These are phyloP conservation scores for Chloroidium sp. DNA, from an alignment of 163 green algal genomes.

Conservation along the genomic window DNA sequence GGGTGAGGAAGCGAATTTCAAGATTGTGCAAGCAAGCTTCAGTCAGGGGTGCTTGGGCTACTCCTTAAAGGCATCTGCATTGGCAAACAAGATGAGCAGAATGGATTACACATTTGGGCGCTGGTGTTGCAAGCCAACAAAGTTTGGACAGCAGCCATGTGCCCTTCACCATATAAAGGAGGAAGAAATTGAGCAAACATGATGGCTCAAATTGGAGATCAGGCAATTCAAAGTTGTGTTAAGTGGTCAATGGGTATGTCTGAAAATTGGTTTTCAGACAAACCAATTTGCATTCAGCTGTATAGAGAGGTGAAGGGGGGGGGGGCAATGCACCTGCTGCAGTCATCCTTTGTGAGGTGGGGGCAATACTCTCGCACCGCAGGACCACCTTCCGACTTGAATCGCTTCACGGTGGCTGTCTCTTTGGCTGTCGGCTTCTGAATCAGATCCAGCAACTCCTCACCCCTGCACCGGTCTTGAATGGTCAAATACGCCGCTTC, in stretches of 20 bases:
- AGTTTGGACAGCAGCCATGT: too few species aligned
- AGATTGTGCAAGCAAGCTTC: too few species aligned
- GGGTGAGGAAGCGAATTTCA: too few species aligned
- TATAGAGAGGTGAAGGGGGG: neutral
- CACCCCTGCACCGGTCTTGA: constrained; percentile 30
- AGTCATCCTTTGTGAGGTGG: constrained; percentile 74
- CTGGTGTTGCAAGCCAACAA: too few species aligned
- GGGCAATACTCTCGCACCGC: constrained; percentile 63
- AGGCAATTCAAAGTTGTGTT: neutral
- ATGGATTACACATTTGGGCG: too few species aligned
- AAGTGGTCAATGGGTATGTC: neutral
- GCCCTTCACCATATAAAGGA: too few species aligned
- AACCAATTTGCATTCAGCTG: neutral
- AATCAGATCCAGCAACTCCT: constrained; percentile 69
- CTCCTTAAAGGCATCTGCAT: too few species aligned
- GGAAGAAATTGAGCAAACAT: too few species aligned
- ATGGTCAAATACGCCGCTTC: neutral
- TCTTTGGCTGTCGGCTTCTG: constrained; percentile 63
- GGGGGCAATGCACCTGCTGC: constrained; percentile 19
- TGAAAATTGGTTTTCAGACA: neutral
- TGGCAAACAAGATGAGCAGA: too few species aligned
- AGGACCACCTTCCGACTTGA: constrained; percentile 58
- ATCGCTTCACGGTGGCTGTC: constrained; percentile 48
- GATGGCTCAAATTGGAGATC: neutral
- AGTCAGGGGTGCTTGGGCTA: too few species aligned